Evolutionary conservation across 2,329 filamentous ascomycete genomes (phyloP).

Genomic region (Hirsutella thompsonii): DNA sequence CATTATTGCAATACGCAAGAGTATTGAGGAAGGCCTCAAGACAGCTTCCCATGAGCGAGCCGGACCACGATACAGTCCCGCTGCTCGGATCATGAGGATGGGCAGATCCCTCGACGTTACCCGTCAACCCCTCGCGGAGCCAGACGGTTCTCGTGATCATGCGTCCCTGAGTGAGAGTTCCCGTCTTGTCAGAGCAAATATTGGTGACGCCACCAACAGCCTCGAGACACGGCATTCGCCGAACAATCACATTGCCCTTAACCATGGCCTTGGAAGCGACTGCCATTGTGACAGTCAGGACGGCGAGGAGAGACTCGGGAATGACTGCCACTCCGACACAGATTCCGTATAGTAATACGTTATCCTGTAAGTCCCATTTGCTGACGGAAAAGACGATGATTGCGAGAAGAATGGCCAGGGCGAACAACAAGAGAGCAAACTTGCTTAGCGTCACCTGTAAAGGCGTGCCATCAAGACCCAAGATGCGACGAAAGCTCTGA

Average conservation of each 20-base stretch:
- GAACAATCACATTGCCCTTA: constrained; percentile 50
- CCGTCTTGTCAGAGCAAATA: constrained; percentile 60
- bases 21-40: constrained; percentile 38
- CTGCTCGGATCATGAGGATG: constrained; percentile 50
- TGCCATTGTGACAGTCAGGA: constrained; percentile 59
- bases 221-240: constrained; percentile 52
- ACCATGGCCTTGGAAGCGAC: constrained; percentile 54
- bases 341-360: constrained; percentile 48
- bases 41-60: constrained; percentile 22
- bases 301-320: constrained; percentile 53
- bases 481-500: constrained; percentile 35
- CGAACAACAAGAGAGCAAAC: constrained; percentile 71
- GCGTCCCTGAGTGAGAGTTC: constrained; percentile 52
- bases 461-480: constrained; percentile 64
- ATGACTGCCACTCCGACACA: constrained; percentile 52
- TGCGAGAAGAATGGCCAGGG: constrained; percentile 49
- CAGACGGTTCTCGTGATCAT: constrained; percentile 54
- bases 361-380: constrained; percentile 37
- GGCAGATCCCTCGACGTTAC: constrained; percentile 39
- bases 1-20: constrained; percentile 50
- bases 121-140: constrained; percentile 39
- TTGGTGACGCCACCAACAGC: constrained; percentile 58
- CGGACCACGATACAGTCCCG: constrained; percentile 35
- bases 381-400: constrained; percentile 50
- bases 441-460: constrained; percentile 77